Evolutionary conservation across 495 filamentous ascomycete species (phyloP).

Genomic region (Immersiella caudata): DNA sequence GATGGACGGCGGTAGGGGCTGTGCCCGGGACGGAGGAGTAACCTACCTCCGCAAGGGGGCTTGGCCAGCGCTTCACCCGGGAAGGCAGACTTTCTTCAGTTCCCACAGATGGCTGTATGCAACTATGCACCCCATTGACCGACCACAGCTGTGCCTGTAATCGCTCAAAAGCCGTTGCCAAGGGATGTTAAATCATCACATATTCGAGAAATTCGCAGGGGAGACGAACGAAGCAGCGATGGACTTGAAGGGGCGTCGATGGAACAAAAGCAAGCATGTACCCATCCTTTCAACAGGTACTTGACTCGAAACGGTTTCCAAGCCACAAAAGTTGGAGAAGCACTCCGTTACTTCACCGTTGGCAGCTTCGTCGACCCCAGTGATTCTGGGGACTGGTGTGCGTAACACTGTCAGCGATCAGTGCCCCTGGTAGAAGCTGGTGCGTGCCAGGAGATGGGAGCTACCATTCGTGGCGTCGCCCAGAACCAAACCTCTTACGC

Average conservation of each 20-base stretch:
- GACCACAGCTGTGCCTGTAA: neutral
- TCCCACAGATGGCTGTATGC: neutral
- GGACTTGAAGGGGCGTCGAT: neutral
- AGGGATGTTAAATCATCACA: neutral
- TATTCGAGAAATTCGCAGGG: neutral
- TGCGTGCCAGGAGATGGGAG: neutral
- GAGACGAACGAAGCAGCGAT: neutral
- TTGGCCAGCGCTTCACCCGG: neutral
- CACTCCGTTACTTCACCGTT: neutral
- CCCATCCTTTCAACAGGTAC: neutral
- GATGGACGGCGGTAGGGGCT: neutral
- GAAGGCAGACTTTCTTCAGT: neutral
- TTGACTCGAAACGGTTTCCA: neutral
- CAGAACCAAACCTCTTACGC: neutral
- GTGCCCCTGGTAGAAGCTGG: neutral
- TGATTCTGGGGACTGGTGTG: neutral
- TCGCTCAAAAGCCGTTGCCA: neutral
- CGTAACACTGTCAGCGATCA: neutral
- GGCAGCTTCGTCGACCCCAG: neutral
- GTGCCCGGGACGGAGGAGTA: neutral
- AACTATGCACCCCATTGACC: neutral
- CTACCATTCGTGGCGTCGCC: neutral
- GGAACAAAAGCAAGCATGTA: neutral
- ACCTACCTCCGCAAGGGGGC: neutral
- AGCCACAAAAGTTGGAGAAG: neutral